A percentile compares a stretch with the other conserved stretches of the same genome.
phyloP scores from a whole-genome alignment of 805 yeast species.

The Pichia kluyveri region DNA sequence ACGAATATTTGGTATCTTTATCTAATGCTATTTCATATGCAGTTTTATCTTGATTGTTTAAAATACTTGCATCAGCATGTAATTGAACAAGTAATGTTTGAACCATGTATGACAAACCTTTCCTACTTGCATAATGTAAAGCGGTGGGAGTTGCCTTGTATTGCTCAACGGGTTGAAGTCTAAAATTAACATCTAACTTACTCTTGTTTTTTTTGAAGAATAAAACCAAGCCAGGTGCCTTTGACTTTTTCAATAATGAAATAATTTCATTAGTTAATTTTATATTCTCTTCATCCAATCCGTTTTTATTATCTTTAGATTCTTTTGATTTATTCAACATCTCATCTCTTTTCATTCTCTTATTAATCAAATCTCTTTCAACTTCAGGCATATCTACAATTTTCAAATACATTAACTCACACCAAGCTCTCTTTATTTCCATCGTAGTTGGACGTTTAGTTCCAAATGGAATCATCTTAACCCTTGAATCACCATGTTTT shows the following conservation, averaged over 20 bases:
- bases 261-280: conserved; percentile 50
- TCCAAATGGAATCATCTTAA: conserved; percentile 76
- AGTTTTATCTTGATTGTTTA: conserved; percentile 47
- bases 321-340: conserved; percentile 19
- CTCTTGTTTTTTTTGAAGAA: conserved; percentile 53
- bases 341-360: conserved; percentile 23
- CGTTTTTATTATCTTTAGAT: conserved; percentile 14
- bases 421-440: conserved; percentile 82
- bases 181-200: conserved; percentile 34
- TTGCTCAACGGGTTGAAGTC: conserved; percentile 44
- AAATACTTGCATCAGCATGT: conserved; percentile 60
- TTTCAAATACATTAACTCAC: conserved; percentile 54
- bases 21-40: conserved; percentile 59
- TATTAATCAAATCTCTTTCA: conserved; percentile 22
- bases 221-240: conserved; percentile 62
- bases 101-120: conserved; percentile 61
- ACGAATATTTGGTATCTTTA: conserved; percentile 38
- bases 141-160: conserved; percentile 58
- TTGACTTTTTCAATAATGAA: conserved; percentile 56
- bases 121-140: conserved; percentile 67
- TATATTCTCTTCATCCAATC: conserved; percentile 14
- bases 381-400: conserved; percentile 47
- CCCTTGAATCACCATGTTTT: conserved; percentile 45
- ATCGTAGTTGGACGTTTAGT: conserved; percentile 78
- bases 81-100: conserved; percentile 49